Conservation (phyloP, 176 grass and related monocot species). For the Zea mays region Zm-B73-REFERENCE-NAM-5.0 NC_050101.1:177468001-177468500, state of each 20-base stretch:
- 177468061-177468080: no score
- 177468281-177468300: background rate
- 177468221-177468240: background rate
- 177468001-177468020: no score
- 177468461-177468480: constrained; percentile 75
- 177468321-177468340: background rate
- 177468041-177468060: no score
- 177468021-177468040: no score
- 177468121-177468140: background rate
- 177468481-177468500: constrained; percentile 65
- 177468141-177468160: constrained; percentile 10
- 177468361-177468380: background rate
- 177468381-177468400: constrained; percentile 75
- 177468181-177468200: background rate
- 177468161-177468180: background rate
- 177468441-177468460: constrained; percentile 71
- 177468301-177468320: background rate
- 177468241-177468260: background rate
- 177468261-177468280: background rate
- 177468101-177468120: no score
- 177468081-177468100: no score
- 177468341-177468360: background rate
- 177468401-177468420: constrained; percentile 71
- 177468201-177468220: background rate
- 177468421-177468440: constrained; percentile 69